Base-by-base conservation (phyloP, 2,329 filamentous ascomycete species). In the Talaromyces islandicus region DNA sequence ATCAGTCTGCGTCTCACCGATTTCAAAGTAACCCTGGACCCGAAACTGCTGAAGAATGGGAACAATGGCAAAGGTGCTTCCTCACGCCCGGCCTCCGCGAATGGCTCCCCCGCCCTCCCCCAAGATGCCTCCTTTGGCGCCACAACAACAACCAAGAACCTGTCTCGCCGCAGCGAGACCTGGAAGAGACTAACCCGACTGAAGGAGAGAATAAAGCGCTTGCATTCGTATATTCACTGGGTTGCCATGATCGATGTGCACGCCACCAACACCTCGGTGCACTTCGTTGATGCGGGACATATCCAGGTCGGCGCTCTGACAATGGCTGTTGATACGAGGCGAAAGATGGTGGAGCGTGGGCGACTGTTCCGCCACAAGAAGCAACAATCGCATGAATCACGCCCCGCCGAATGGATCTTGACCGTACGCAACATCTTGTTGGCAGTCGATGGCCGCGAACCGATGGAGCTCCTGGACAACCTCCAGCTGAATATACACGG, bases 381-480 rank as follows among this genome's bases (percentile, higher is more conserved):
- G 70, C 81, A 86, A 64, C 81, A 85, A 64, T 81, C 81, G 50
- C 80, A 82, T 29, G 79, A 85, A 55, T 86, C 89, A 67, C 82
- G 85, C 53, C 92, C 94, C 43, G 93, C 92, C 1, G 95, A 99
- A 78, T 99, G 95, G 93, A 93, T 95, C 64, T 83, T 96, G 68
- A 89, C 89, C 7, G 76, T 93, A 56, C 86, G 91, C 62, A 97
- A 92, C 73, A 84, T 97, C 53, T 80, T 97, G 7, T 95, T 99
- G 68, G 95, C 91, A 0, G 86, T 91, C 1, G 88, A 95, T 60
- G 92, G 91, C 35, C 83, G 84, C 58, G 92, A 97, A 60, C 88
- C 92, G 1, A 86, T 91, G 60, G 93, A 99, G 73, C 78, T 99
- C 2, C 78, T 99, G 65, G 95, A 99, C 73, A 89, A 92, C 69